phyloP scores from a whole-genome alignment of 768 basidiomycete species.

The Tephrocybe sp. region DNA sequence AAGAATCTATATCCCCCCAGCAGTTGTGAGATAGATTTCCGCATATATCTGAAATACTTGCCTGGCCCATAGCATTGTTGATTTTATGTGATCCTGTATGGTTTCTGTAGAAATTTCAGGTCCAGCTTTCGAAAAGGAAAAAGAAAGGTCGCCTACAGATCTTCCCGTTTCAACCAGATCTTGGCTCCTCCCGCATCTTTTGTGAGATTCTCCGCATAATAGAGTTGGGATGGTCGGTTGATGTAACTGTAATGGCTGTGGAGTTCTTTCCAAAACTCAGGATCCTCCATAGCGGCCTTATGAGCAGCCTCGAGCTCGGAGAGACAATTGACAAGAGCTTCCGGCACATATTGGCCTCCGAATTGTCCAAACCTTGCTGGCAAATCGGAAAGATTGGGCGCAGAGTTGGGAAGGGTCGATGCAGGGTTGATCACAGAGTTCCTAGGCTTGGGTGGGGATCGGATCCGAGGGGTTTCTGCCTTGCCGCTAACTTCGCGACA shows the following conservation, averaged over 20 bases:
- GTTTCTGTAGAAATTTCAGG: conserved; percentile 51
- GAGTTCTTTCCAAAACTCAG: conserved; percentile 91
- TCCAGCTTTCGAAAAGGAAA: conserved; percentile 4
- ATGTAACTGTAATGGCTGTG: conserved; percentile 88
- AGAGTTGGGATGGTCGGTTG: conserved; percentile 89
- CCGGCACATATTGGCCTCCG: conserved; percentile 97
- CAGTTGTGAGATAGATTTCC: not conserved
- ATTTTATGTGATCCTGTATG: conserved; percentile 99
- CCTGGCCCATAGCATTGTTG: conserved; percentile 97
- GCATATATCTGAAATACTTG: conserved; percentile 23
- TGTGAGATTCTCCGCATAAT: conserved; percentile 88
- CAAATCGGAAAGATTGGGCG: conserved; percentile 43
- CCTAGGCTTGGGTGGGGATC: conserved; percentile 26
- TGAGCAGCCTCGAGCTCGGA: conserved; percentile 90
- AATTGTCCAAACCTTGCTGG: conserved; percentile 91
- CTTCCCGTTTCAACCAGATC: conserved; percentile 98
- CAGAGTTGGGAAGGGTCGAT: conserved; percentile 23
- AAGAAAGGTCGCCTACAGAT: conserved; percentile 53
- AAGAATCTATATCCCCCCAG: conserved; percentile 58
- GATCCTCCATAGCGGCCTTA: conserved; percentile 81
- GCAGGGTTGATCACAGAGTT: conserved; percentile 26
- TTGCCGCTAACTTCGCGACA: conserved; percentile 66
- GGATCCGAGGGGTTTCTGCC: conserved; percentile 31
- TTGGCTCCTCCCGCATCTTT: conserved; percentile 89
- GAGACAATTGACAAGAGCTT: conserved; percentile 91